phyloP scores from a whole-genome alignment of 768 basidiomycete species.

The Hericium erinaceus region DNA sequence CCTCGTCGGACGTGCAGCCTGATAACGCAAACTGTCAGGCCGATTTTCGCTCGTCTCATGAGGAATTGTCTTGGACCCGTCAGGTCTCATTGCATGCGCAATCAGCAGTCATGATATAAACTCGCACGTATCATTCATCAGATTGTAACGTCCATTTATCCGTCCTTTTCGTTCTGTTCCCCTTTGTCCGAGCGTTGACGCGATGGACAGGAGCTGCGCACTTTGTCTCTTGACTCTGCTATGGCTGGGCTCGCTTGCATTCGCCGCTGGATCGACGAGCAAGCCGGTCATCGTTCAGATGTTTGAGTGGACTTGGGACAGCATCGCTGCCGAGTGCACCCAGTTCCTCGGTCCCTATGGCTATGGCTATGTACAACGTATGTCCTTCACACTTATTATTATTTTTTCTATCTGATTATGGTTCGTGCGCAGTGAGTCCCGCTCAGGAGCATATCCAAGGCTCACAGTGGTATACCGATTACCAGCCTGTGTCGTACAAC shows the following conservation, averaged over 20 bases:
- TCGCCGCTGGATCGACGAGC: neutral
- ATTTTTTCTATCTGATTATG: neutral
- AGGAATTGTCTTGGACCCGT: too few species aligned
- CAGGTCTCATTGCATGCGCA: too few species aligned
- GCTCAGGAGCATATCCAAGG: constrained; percentile 52
- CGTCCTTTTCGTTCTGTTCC: too few species aligned
- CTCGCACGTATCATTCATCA: too few species aligned
- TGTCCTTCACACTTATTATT: too few species aligned
- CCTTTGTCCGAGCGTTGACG: too few species aligned
- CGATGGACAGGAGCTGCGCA: neutral
- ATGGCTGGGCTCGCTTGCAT: neutral
- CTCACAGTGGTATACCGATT: constrained; percentile 66
- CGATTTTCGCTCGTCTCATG: too few species aligned
- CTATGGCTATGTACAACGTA: constrained; percentile 61
- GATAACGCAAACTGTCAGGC: too few species aligned
- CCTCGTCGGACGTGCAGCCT: too few species aligned
- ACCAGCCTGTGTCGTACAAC: constrained; percentile 58
- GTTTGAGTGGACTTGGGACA: constrained; percentile 54
- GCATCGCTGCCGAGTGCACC: constrained; percentile 54
- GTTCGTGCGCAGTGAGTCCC: constrained; percentile 29
- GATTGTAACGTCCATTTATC: too few species aligned
- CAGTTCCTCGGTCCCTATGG: constrained; percentile 54
- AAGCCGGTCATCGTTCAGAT: constrained; percentile 53
- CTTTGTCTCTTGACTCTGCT: neutral
- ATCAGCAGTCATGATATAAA: too few species aligned